Percentiles rank a stretch among this genome's conserved stretches.
These are phyloP conservation scores for Cladorrhinum samala DNA, from an alignment of 495 filamentous ascomycete genomes.

Conservation along the genomic window DNA sequence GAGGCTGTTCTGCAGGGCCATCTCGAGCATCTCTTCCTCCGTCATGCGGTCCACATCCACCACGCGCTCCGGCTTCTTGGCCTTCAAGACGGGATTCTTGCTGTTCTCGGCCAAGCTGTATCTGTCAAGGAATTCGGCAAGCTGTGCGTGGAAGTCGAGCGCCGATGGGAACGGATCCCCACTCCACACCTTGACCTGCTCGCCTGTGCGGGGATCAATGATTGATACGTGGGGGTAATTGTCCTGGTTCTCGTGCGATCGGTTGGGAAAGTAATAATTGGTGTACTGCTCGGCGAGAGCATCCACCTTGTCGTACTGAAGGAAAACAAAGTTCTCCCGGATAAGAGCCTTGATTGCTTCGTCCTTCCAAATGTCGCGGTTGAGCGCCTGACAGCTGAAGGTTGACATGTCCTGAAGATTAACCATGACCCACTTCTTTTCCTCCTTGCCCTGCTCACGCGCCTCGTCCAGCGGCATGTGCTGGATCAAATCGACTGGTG, in stretches of 20 bases:
- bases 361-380: slow-evolving; percentile 94
- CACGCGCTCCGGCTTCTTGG: slow-evolving; percentile 63
- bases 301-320: slow-evolving; percentile 85
- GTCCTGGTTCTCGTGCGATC: slow-evolving; percentile 60
- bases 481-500: slow-evolving; percentile 81
- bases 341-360: slow-evolving; percentile 68
- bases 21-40: slow-evolving; percentile 92
- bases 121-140: slow-evolving; percentile 92
- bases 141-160: slow-evolving; percentile 78
- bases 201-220: slow-evolving; percentile 89
- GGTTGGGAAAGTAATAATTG: slow-evolving; percentile 79
- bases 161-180: slow-evolving; percentile 70
- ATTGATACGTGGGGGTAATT: slow-evolving; percentile 92
- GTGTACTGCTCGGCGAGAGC: slow-evolving; percentile 68
- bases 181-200: slow-evolving; percentile 95
- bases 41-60: slow-evolving; percentile 81
- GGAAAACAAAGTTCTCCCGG: slow-evolving; percentile 87
- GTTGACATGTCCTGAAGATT: slow-evolving; percentile 89
- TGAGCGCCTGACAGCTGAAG: slow-evolving; percentile 88
- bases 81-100: slow-evolving; percentile 84
- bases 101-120: slow-evolving; percentile 83
- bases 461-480: slow-evolving; percentile 70
- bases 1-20: slow-evolving; percentile 85
- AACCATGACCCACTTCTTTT: slow-evolving; percentile 88
- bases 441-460: slow-evolving; percentile 74